Conservation (phyloP, 371 early-diverging fungal species). For the Amoeboaphelidium protococcarum region DNA sequence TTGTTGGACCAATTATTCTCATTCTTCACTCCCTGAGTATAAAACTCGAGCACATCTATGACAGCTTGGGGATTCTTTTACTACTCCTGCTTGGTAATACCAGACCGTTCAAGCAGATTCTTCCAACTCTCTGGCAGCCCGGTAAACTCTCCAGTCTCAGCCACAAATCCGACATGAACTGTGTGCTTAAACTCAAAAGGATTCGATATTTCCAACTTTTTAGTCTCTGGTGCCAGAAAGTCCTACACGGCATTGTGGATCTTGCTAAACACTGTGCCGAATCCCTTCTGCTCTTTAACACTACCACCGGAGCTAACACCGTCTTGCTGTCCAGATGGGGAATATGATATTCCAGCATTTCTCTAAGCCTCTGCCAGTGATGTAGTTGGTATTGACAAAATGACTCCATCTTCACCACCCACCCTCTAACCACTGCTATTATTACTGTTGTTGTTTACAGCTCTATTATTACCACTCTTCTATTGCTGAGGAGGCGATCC, state of each 20-base stretch:
- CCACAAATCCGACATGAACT: constrained; percentile 61
- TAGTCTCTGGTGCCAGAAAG: background rate
- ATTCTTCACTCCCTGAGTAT: constrained; percentile 7
- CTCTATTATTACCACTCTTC: too few relatives aligned
- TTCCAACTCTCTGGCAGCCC: constrained; percentile 90
- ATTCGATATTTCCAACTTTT: background rate
- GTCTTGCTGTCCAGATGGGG: too few relatives aligned
- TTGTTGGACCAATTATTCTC: background rate
- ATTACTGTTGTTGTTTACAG: too few relatives aligned
- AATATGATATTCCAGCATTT: background rate
- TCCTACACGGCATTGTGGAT: background rate
- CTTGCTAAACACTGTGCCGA: background rate
- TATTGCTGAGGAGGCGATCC: too few relatives aligned
- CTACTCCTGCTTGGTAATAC: constrained; percentile 83
- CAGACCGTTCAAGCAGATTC: constrained; percentile 56
- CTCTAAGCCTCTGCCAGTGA: background rate
- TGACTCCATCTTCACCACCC: too few relatives aligned
- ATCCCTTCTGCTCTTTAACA: background rate
- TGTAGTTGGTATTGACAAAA: background rate
- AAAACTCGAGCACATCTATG: constrained; percentile 78
- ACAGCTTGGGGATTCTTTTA: constrained; percentile 81
- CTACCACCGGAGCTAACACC: background rate
- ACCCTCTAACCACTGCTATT: too few relatives aligned
- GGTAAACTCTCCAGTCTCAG: constrained; percentile 72
- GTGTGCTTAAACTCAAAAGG: background rate